These are phyloP conservation scores for Trichoderma erinaceum DNA, from an alignment of 495 filamentous ascomycete species.

Conservation along the genomic window DNA sequence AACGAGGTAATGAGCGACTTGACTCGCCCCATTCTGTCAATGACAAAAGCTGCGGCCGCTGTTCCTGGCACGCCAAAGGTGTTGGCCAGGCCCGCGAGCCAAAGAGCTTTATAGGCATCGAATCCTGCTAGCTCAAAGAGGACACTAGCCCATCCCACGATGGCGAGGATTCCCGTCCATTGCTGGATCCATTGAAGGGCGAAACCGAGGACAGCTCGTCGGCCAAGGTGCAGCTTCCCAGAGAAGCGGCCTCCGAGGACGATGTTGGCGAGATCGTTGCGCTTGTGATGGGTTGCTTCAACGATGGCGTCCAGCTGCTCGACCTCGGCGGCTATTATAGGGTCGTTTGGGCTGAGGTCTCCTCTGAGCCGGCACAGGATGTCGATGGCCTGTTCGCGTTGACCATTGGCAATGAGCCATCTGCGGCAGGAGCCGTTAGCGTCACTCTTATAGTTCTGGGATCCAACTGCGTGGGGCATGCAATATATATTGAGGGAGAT, in stretches of 20 bases:
- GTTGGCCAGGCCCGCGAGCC: slow-evolving; percentile 20
- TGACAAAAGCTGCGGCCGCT: slow-evolving; percentile 30
- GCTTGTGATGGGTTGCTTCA: slow-evolving; percentile 22
- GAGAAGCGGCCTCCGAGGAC: slow-evolving; percentile 18
- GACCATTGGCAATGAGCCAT: slow-evolving; percentile 30
- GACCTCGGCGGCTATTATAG: slow-evolving; percentile 18
- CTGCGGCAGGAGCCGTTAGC: slow-evolving; percentile 14
- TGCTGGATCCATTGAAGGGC: slow-evolving; percentile 30
- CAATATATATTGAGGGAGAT: not conserved
- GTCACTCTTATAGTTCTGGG: not conserved
- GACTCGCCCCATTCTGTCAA: slow-evolving; percentile 49
- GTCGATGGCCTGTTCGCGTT: slow-evolving; percentile 26
- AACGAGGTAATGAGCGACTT: slow-evolving; percentile 51
- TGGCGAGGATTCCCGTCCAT: slow-evolving; percentile 29
- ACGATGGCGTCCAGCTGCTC: slow-evolving; percentile 23
- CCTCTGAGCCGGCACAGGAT: slow-evolving; percentile 24
- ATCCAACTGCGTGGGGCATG: not conserved
- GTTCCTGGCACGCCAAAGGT: slow-evolving; percentile 22
- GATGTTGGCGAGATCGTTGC: slow-evolving; percentile 22
- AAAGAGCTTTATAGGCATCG: slow-evolving; percentile 20
- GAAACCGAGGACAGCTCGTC: slow-evolving; percentile 24
- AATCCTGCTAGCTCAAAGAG: slow-evolving; percentile 22
- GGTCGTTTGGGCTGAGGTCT: slow-evolving; percentile 16
- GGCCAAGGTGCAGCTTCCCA: slow-evolving; percentile 28
- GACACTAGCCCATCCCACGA: slow-evolving; percentile 26